Evolutionary conservation across 2,329 filamentous ascomycete species (phyloP), one percentile per base, ranked within the genome.

Genomic region (Venturia carpophila): DNA sequence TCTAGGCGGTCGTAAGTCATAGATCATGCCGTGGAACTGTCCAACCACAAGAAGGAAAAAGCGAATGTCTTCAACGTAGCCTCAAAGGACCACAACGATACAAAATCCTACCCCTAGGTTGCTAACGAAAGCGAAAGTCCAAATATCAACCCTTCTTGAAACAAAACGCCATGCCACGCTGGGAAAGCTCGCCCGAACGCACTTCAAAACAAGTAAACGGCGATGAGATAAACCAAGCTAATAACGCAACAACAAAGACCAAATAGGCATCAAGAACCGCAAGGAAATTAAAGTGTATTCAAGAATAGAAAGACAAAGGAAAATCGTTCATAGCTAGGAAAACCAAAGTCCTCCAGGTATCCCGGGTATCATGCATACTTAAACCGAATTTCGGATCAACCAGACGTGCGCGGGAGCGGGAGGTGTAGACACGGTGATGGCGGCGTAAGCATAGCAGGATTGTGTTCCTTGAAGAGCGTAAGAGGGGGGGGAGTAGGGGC

Each of bases 301-400:
- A 52, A 52, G 21, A 27, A 58, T 1, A 37, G 52, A n/a, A 58
- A 21, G 21, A 37, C 4, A 58, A n/a, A 34, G 30, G 30, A 37
- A 37, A 3, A 37, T 39, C 30, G 52, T 58, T 58, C 52, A 21
- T 58, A n/a, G 30, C 27, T 19, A 58, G 34, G 27, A 37, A 58
- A 58, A n/a, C 2, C 37, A 58, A 24, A 58, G 30, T 37, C 52
- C 52, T 58, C 52, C 52, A 37, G n/a, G 15, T n/a, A 37, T 37
- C 52, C 52, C 52, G 52, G 52, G 52, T 58, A 58, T 58, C 52
- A 58, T 58, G 52, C 52, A 37, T 58, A 24, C 52, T 37, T 37
- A 58, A 15, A 37, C 30, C 52, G 52, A 37, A 56, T n/a, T 24
- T 56, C 49, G 30, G 37, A n/a, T 37, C 30, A 37, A n/a, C 37